Percentiles rank a stretch among this genome's conserved stretches.
Conservation (phyloP, 805 yeast genomes). For the Candida nitratophila region DNA sequence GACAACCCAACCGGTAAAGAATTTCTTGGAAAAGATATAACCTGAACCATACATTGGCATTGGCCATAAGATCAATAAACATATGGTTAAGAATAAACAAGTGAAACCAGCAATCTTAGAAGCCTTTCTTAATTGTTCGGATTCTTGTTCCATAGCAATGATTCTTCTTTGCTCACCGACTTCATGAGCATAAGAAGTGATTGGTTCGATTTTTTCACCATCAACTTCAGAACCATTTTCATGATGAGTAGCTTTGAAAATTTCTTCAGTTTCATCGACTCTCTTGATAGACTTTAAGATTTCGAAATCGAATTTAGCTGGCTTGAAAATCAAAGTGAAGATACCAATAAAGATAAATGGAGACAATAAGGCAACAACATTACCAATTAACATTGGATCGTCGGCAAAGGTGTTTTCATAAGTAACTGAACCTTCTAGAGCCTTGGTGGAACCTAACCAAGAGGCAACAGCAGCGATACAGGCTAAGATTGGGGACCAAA, state of each 20-base stretch:
- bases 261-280: conserved; percentile 68
- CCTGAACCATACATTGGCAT: conserved; percentile 88
- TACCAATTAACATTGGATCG: conserved; percentile 85
- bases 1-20: conserved; percentile 86
- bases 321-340: conserved; percentile 55
- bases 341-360: conserved; percentile 64
- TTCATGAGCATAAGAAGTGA: conserved; percentile 24
- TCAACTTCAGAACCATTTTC: conserved; percentile 10
- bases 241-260: conserved; percentile 32
- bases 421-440: conserved; percentile 34
- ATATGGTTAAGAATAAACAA: conserved; percentile 54
- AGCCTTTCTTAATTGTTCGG: conserved; percentile 43
- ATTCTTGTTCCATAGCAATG: conserved; percentile 38
- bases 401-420: conserved; percentile 65
- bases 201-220: conserved; percentile 19
- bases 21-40: conserved; percentile 65
- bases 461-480: conserved; percentile 66
- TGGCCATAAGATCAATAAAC: conserved; percentile 76
- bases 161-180: conserved; percentile 12
- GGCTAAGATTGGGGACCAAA: conserved; percentile 72
- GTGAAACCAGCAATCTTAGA: conserved; percentile 55
- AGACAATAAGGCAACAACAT: conserved; percentile 71
- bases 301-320: conserved; percentile 72
- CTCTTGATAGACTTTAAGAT: conserved; percentile 51
- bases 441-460: conserved; percentile 50